A percentile compares a stretch with the other conserved stretches of the same genome.
phyloP scores from a whole-genome alignment of 2,329 filamentous ascomycete genomes.

The Penicillium rolfsii region DNA sequence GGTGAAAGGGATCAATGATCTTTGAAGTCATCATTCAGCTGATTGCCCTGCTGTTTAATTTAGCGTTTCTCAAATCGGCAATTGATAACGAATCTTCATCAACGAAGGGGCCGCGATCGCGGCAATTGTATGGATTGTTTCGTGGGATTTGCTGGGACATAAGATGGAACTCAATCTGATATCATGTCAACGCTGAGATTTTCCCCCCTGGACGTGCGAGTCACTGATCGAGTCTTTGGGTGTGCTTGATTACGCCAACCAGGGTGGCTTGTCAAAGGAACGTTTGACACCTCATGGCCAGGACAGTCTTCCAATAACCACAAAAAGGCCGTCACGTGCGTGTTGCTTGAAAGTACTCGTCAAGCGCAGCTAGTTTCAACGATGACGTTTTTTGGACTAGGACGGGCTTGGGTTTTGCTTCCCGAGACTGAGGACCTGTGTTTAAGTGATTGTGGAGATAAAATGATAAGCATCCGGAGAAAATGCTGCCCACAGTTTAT shows the following conservation, averaged over 20 bases:
- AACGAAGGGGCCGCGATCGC: slow-evolving; percentile 27
- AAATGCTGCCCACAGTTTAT: neutral
- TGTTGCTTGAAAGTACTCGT: slow-evolving; percentile 29
- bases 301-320: neutral
- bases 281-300: neutral
- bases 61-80: slow-evolving; percentile 48
- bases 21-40: slow-evolving; percentile 54
- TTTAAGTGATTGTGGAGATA: neutral
- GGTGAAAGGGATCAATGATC: slow-evolving; percentile 63
- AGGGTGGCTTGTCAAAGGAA: slow-evolving; percentile 29
- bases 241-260: slow-evolving; percentile 50
- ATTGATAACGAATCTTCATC: slow-evolving; percentile 1
- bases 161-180: slow-evolving; percentile 54
- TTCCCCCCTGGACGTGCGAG: slow-evolving; percentile 51
- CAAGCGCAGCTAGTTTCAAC: slow-evolving; percentile 65
- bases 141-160: slow-evolving; percentile 51
- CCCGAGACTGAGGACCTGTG: slow-evolving; percentile 68
- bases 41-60: slow-evolving; percentile 60
- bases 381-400: slow-evolving; percentile 67
- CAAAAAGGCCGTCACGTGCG: slow-evolving; percentile 21
- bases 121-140: slow-evolving; percentile 52
- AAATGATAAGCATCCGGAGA: neutral
- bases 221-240: slow-evolving; percentile 47
- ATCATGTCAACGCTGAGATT: slow-evolving; percentile 52
- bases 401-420: slow-evolving; percentile 71